Percentiles rank a stretch among this genome's conserved stretches.
phyloP scores from a whole-genome alignment of 1,284 basidiomycete species.

The Papiliotrema nemorosa region DNA sequence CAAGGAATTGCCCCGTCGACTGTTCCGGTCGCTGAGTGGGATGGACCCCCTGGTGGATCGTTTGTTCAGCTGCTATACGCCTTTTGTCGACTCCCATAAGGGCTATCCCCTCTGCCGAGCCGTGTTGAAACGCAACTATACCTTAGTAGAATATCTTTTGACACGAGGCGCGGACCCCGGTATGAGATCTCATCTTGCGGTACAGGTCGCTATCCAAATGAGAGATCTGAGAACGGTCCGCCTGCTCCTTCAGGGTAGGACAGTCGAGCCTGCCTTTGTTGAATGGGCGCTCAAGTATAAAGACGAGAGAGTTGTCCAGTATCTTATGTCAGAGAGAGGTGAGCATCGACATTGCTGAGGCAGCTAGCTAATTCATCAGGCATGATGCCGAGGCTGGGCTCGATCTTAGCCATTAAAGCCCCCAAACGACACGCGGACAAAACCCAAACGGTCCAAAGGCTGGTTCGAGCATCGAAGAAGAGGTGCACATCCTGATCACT shows the following conservation, averaged over 20 bases:
- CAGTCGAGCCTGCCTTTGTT: constrained; percentile 19
- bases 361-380: background rate
- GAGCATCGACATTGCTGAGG: constrained; percentile 8
- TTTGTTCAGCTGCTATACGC: constrained; percentile 36
- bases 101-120: constrained; percentile 76
- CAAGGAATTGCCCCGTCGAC: constrained; percentile 39
- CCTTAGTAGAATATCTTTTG: constrained; percentile 67
- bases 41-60: constrained; percentile 46
- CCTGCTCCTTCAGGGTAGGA: constrained; percentile 62
- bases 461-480: too few species aligned
- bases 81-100: constrained; percentile 59
- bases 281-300: constrained; percentile 50
- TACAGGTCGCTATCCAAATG: constrained; percentile 66
- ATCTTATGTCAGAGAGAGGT: constrained; percentile 70
- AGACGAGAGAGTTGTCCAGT: constrained; percentile 63
- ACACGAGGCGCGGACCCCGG: constrained; percentile 66
- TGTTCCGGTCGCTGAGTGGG: constrained; percentile 27
- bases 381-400: constrained; percentile 11
- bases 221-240: constrained; percentile 66
- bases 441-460: too few species aligned
- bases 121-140: constrained; percentile 61
- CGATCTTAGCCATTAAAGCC: too few species aligned
- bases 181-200: constrained; percentile 59
- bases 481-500: too few species aligned
- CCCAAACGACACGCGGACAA: too few species aligned